Evolutionary conservation across 129 eudicot species (phyloP).

Genomic region (Arctium lappa): DNA sequence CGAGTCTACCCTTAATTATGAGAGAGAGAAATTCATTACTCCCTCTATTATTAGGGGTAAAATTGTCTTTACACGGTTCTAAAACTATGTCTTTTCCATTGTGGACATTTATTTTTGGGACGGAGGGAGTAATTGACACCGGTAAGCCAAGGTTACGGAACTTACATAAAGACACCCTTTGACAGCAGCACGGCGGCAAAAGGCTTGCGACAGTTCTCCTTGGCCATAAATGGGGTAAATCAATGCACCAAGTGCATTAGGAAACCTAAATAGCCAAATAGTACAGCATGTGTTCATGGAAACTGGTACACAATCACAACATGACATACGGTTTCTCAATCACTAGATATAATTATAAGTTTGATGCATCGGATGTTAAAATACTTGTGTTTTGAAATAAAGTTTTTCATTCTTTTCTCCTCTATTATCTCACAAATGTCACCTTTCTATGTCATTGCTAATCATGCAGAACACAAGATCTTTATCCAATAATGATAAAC

Average conservation of each 20-base stretch:
- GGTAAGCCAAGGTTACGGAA: slow-evolving; percentile 5
- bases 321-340: background rate
- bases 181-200: slow-evolving; percentile 99
- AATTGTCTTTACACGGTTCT: background rate
- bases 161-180: slow-evolving; percentile 95
- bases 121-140: background rate
- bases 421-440: background rate
- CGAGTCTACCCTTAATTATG: background rate
- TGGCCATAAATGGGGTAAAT: slow-evolving; percentile 94
- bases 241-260: slow-evolving; percentile 83
- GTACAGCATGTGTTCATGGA: slow-evolving; percentile 6
- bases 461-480: slow-evolving; percentile 1
- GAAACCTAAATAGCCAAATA: slow-evolving; percentile 54
- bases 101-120: background rate
- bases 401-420: background rate
- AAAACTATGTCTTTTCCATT: background rate
- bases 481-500: background rate
- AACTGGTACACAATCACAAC: slow-evolving; percentile 17
- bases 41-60: background rate
- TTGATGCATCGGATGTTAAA: background rate
- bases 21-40: background rate
- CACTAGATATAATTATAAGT: background rate
- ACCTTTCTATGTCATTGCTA: background rate
- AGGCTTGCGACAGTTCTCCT: slow-evolving; percentile 95
- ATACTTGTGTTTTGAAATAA: background rate